phyloP scores from a whole-genome alignment of 148 eudicot species.

The Oxyria digyna region DNA sequence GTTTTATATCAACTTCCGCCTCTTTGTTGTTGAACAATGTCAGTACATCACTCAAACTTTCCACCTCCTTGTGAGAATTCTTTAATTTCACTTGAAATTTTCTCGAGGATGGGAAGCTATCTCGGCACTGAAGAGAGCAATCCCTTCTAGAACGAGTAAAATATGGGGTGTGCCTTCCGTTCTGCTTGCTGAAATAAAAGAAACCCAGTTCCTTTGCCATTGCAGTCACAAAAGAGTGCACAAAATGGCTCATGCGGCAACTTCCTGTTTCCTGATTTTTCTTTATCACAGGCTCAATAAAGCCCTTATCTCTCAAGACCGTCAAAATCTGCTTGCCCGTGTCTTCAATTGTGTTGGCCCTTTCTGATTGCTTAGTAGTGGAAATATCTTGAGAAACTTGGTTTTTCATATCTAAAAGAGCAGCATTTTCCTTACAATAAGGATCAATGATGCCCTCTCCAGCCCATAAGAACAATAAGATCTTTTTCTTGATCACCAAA shows the following conservation, averaged over 20 bases:
- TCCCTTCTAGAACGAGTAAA: not conserved
- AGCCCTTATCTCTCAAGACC: not conserved
- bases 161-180: not conserved
- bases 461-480: constrained; percentile 31
- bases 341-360: not conserved
- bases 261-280: not conserved
- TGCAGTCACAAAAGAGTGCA: not conserved
- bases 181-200: not conserved
- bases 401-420: no score
- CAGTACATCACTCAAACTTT: not conserved
- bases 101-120: not conserved
- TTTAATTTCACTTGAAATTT: not conserved
- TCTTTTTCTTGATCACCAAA: constrained; percentile 16
- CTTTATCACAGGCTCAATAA: not conserved
- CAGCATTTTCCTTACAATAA: no score
- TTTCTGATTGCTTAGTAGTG: not conserved
- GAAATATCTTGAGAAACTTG: not conserved
- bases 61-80: not conserved
- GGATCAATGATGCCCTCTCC: constrained; percentile 30
- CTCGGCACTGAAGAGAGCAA: not conserved
- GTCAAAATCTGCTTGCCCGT: not conserved
- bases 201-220: not conserved
- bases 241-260: not conserved
- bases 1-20: constrained; percentile 13
- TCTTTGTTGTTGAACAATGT: constrained; percentile 23